Evolutionary conservation across 2,329 filamentous ascomycete genomes (phyloP).

Genomic region (Epichloe amarillans): DNA sequence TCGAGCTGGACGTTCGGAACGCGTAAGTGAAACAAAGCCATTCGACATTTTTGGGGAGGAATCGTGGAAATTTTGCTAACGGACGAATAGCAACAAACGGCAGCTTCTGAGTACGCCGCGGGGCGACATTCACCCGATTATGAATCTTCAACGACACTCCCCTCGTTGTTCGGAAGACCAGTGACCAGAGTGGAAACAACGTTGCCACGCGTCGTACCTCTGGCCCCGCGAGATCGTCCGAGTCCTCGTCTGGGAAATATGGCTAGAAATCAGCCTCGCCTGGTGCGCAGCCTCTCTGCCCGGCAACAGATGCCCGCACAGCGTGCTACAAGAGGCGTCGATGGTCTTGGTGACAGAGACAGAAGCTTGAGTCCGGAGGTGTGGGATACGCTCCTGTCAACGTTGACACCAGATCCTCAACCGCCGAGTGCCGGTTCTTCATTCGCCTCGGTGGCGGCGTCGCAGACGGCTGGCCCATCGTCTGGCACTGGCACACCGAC

Average conservation of each 20-base stretch:
- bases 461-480: conserved; percentile 30
- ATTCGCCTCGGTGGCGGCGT: conserved; percentile 50
- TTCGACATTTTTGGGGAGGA: no score
- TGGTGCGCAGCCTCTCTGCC: not conserved
- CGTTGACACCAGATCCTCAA: conserved; percentile 68
- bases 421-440: conserved; percentile 71
- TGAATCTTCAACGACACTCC: not conserved
- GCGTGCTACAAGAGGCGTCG: conserved; percentile 23
- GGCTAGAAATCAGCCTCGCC: not conserved
- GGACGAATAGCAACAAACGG: not conserved
- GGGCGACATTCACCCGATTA: not conserved
- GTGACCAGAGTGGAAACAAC: not conserved
- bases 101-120: not conserved
- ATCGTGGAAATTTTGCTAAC: not conserved
- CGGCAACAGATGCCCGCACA: conserved; percentile 1
- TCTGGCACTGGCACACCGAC: conserved; percentile 30
- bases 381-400: conserved; percentile 73
- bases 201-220: not conserved
- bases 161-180: not conserved
- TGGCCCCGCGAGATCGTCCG: not conserved
- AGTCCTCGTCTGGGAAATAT: not conserved
- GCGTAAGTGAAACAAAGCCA: not conserved
- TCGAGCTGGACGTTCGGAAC: not conserved
- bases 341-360: conserved; percentile 74
- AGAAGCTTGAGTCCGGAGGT: conserved; percentile 66